These are phyloP conservation scores for Vitis hybrid DNA, from an alignment of 177 flowering plant genomes.

Conservation along the genomic window DNA sequence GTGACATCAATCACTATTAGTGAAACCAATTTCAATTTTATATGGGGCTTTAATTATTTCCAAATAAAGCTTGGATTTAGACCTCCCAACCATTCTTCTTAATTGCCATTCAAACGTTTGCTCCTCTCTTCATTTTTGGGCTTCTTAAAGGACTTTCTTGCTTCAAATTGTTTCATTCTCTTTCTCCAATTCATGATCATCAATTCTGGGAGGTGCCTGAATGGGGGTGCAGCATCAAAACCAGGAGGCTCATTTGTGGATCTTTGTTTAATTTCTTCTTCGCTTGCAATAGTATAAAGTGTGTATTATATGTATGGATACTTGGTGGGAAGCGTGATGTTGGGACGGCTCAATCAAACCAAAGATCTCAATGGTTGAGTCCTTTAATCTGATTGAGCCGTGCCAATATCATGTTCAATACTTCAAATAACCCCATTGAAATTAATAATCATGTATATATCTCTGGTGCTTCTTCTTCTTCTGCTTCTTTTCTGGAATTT, in stretches of 20 bases:
- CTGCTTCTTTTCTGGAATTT: no score
- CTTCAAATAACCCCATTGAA: conserved; percentile 74
- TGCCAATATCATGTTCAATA: conserved; percentile 43
- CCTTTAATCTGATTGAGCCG: conserved; percentile 58
- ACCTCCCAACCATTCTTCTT: conserved; percentile 5
- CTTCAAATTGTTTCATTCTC: background rate
- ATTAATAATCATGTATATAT: conserved; percentile 55
- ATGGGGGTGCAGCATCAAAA: background rate
- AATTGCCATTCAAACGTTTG: background rate
- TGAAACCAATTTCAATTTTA: background rate
- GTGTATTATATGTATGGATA: background rate
- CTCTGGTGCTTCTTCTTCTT: background rate
- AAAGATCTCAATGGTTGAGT: conserved; percentile 10
- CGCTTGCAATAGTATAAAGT: background rate
- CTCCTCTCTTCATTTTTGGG: no score
- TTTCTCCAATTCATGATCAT: background rate
- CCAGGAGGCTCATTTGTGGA: background rate
- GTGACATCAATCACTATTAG: background rate
- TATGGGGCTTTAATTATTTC: background rate
- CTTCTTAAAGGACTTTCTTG: background rate
- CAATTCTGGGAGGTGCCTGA: background rate
- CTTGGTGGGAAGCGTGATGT: background rate
- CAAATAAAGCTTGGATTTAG: background rate
- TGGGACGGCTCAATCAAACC: conserved; percentile 8
- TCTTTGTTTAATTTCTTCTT: background rate